Evolutionary conservation across 345 rosid species (phyloP).

Genomic region (Melastoma malabathricum): DNA sequence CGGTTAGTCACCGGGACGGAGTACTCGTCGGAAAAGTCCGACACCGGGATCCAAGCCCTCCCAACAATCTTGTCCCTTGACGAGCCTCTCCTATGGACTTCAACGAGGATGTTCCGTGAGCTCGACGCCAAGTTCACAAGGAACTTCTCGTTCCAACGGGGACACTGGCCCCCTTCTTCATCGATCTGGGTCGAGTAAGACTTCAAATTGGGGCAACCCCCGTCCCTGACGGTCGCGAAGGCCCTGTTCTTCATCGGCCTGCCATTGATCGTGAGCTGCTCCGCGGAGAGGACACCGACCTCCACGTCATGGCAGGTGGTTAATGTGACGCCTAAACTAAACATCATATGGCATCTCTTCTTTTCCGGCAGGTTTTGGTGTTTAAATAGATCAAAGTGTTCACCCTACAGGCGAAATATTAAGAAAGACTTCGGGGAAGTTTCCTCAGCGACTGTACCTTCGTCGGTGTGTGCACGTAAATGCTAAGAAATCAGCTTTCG

Average conservation of each 20-base stretch:
- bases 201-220: neutral
- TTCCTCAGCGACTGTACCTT: no score
- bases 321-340: no score
- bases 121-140: constrained; percentile 3
- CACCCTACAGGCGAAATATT: no score
- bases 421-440: no score
- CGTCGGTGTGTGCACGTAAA: no score
- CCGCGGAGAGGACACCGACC: constrained; percentile 11
- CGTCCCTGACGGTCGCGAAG: constrained; percentile 2
- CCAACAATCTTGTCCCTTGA: constrained; percentile 7
- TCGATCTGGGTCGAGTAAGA: constrained; percentile 1
- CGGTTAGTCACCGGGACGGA: constrained; percentile 5
- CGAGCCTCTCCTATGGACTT: constrained; percentile 9
- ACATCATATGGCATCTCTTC: no score
- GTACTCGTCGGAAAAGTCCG: constrained; percentile 15
- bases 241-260: constrained; percentile 9
- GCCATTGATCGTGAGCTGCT: constrained; percentile 6
- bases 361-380: no score
- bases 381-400: no score
- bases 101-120: constrained; percentile 2
- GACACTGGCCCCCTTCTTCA: constrained; percentile 6
- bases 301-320: constrained; percentile 14
- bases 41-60: constrained; percentile 10
- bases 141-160: constrained; percentile 12
- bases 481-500: no score